Evolutionary conservation across 2,329 filamentous ascomycete genomes (phyloP), one percentile per base, ranked within the genome.

Genomic region (Pleurostoma richardsiae): DNA sequence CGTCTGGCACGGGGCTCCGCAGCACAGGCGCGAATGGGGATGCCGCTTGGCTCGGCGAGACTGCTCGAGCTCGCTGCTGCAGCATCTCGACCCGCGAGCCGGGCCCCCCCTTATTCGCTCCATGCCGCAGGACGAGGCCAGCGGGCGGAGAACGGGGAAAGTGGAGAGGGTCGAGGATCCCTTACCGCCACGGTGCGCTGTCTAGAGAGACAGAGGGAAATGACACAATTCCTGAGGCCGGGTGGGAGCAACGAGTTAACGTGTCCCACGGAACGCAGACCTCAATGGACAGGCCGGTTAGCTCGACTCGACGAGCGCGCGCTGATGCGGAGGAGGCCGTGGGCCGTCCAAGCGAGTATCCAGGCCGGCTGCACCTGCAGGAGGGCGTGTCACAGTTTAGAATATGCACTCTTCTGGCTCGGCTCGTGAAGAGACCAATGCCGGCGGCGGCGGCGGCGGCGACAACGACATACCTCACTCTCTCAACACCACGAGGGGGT

Each of bases 171-270:
- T 38, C 29, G 55, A 59, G 58, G 55, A 57, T 62, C 56, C 65
- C 78, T 78, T 80, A 80, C 77, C 73, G 70, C 69, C 69, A 73
- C 67, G 64, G 65, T 72, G 60, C 56, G 60, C 56, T 56, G 59
- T 57, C 56, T 59, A 59, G 54, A 65, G 63, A 67, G 68, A 64
- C 64, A 65, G 66, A 64, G 64, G 19, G 64, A 70, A 65, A 70
- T 72, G 69, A 71, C 66, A 70, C 63, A 72, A 69, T 72, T 71
- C 69, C 71, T 70, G 65, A 70, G 62, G 65, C 62, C 61, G 62
- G 61, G 71, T 73, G 73, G 77, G 74, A 81, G 74, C 71, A 75
- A 79, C 78, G 79, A 82, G 76, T 69, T 76, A 82, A 82, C 77
- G 78, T 80, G 76, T 82, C 77, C 79, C 74, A 77, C 73, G 61